phyloP scores from a whole-genome alignment of 2,329 filamentous ascomycete genomes.

The Nothopassalora personata region DNA sequence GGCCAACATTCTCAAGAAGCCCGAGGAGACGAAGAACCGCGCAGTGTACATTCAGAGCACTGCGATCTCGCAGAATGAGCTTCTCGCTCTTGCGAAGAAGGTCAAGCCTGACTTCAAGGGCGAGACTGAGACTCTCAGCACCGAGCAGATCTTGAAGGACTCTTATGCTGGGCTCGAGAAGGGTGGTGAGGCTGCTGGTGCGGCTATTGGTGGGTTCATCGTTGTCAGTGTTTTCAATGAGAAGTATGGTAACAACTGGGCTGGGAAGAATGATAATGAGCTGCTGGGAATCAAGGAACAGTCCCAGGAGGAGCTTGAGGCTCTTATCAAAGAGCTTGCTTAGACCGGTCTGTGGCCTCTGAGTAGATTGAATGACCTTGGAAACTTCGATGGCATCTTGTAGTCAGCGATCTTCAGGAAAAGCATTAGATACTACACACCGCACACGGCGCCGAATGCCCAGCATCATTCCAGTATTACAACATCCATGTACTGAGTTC shows the following conservation, averaged over 20 bases:
- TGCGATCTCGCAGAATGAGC: conserved; percentile 34
- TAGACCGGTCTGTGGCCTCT: neutral
- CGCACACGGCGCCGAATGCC: no score
- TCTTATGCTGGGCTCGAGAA: conserved; percentile 28
- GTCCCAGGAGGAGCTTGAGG: conserved; percentile 26
- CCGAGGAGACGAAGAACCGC: conserved; percentile 34
- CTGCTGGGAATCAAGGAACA: conserved; percentile 33
- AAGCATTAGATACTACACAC: no score
- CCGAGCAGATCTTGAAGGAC: conserved; percentile 29
- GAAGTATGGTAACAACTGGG: conserved; percentile 33
- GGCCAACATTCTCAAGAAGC: conserved; percentile 30
- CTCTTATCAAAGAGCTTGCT: conserved; percentile 22
- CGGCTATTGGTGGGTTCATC: conserved; percentile 29
- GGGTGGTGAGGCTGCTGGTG: conserved; percentile 17
- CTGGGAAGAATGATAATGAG: conserved; percentile 33
- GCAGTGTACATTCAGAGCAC: conserved; percentile 35
- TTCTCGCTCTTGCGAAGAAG: conserved; percentile 34
- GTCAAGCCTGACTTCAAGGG: conserved; percentile 29
- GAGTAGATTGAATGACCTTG: no score
- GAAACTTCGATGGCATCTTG: no score
- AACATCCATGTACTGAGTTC: no score
- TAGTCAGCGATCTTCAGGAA: no score
- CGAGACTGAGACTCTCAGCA: conserved; percentile 20
- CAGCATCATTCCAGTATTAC: no score
- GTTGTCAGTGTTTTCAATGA: conserved; percentile 25